Evolutionary conservation across 2,329 filamentous ascomycete species (phyloP).

Genomic region (Didymella glomerata): DNA sequence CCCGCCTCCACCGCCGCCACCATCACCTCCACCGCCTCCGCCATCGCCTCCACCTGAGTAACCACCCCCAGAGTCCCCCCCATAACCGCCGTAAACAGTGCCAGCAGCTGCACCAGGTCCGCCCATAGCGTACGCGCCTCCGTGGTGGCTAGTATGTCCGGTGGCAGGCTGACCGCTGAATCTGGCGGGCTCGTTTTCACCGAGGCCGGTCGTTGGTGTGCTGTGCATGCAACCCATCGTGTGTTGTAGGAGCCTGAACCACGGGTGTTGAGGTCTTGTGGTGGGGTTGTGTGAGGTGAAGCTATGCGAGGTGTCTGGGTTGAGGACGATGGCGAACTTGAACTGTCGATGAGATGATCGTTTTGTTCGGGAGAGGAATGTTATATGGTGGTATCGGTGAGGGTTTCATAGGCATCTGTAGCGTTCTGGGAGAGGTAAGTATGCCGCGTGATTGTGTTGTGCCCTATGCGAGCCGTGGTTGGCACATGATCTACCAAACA

Average conservation of each 20-base stretch:
- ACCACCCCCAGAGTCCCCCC: not conserved
- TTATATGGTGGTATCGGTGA: not conserved
- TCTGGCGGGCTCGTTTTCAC: slow-evolving; percentile 8
- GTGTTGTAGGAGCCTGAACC: no score
- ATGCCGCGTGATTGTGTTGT: no score
- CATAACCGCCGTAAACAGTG: not conserved
- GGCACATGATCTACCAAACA: not conserved
- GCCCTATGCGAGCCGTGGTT: not conserved
- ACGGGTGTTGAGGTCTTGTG: not conserved
- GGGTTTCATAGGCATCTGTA: not conserved
- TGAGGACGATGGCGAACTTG: not conserved
- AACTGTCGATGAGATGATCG: not conserved
- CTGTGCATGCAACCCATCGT: slow-evolving; percentile 19
- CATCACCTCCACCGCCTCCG: slow-evolving; percentile 2
- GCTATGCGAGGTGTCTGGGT: not conserved
- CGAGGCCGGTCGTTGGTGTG: slow-evolving; percentile 6
- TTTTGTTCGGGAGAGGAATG: not conserved
- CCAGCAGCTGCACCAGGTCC: not conserved
- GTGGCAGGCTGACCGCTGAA: slow-evolving; percentile 11
- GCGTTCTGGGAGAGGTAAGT: not conserved
- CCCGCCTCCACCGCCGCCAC: not conserved
- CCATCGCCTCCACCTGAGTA: slow-evolving; percentile 2
- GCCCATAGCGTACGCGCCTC: slow-evolving; percentile 2
- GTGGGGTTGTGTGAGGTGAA: not conserved
- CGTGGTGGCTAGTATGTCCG: slow-evolving; percentile 2